Evolutionary conservation across 345 rosid genomes (phyloP), one percentile per base, ranked within the genome.

Genomic region (Rhodomyrtus tomentosa): DNA sequence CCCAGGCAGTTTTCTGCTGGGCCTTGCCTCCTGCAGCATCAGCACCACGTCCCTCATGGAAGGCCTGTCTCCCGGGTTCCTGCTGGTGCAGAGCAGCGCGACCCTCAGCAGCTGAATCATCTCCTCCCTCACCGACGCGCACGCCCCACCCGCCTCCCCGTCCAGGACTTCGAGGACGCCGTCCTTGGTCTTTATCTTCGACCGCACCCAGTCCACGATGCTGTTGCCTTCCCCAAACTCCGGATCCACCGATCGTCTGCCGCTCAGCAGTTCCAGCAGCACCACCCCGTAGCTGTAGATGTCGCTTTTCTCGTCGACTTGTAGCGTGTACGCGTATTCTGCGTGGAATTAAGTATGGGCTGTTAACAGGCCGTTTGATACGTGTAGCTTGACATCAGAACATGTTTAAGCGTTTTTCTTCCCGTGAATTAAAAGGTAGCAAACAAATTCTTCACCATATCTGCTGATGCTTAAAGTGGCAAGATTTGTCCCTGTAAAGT

Each of bases 241-340:
- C 0, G 98, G 86, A 32, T 94, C 98, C 0, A 97, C 98, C 4
- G 98, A 97, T 87, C 92, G 90, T 81, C 90, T 97, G 0, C 98
- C 98, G 1, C 93, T 92, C 13, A 95, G 88, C 18, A 97, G 89
- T 88, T 97, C 99, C 92, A 95, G 88, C 32, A 97, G 85, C 85
- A 97, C 94, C 81, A 97, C 99, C 20, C 99, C 99, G 0, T 82
- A 97, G 87, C 99, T 97, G 82, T 97, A 97, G 22, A 97, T 94
- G 84, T 97, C 99, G 81, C 98, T 95, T 93, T 95, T 97, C 85
- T 97, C 98, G 49, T 97, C 99, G 50, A 97, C 98, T 87, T 97
- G 98, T 4, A 97, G 85, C 3, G 99, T 97, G 80, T 97, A 97
- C 2, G 99, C 98, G 85, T 95, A 97, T 81, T 95, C 99, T 95